phyloP scores from a whole-genome alignment of 148 eudicot genomes.

The Suaeda aralocaspica region DNA sequence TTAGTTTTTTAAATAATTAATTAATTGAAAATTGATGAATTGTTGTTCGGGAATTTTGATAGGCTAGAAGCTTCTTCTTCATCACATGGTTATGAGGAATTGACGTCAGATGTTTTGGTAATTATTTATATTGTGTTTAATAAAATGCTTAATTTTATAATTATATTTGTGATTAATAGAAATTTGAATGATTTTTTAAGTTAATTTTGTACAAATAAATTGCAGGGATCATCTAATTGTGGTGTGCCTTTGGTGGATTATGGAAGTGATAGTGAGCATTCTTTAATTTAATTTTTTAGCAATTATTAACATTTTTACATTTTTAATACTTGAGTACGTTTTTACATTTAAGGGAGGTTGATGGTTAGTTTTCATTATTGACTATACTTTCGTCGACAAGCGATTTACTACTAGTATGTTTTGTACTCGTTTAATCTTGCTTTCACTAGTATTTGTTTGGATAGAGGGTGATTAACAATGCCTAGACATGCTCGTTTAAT shows the following conservation, averaged over 20 bases:
- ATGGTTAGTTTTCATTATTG: neutral
- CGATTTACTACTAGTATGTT: neutral
- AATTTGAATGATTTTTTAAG: neutral
- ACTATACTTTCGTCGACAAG: neutral
- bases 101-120: slow-evolving; percentile 59
- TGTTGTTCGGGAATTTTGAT: slow-evolving; percentile 19
- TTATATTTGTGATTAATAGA: neutral
- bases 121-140: neutral
- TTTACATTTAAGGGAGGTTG: too few species aligned
- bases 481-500: too few species aligned
- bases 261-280: slow-evolving; percentile 66
- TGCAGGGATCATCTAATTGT: slow-evolving; percentile 43
- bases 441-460: too few species aligned
- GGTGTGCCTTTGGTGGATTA: slow-evolving; percentile 55
- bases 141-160: neutral
- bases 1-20: neutral
- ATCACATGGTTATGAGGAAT: slow-evolving; percentile 36
- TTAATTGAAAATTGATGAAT: neutral
- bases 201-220: neutral
- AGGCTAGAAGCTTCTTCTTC: slow-evolving; percentile 55
- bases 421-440: too few species aligned
- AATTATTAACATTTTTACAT: too few species aligned
- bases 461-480: too few species aligned
- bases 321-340: too few species aligned
- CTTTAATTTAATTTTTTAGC: neutral